Conservation (phyloP, 148 eudicot species). For the Dysphania ambrosioides region DNA sequence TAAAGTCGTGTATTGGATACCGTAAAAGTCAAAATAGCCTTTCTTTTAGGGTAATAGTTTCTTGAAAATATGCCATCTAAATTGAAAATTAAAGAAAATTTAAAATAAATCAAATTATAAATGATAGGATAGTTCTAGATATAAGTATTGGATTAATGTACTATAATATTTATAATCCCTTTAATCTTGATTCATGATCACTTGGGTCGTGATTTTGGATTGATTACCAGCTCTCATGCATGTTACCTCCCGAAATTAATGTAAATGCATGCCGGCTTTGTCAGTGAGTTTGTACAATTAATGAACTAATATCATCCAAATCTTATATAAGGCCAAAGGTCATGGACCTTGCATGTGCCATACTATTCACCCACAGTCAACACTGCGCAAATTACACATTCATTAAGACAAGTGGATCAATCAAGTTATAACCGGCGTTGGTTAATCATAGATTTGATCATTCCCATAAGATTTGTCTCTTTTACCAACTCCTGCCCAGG, state of each 20-base stretch:
- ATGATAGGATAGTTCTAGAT: no score
- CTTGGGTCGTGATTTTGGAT: not conserved
- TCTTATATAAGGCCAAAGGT: not conserved
- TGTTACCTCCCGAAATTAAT: conserved; percentile 3
- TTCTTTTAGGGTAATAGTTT: no score
- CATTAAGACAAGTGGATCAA: not conserved
- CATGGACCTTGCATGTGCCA: conserved; percentile 7
- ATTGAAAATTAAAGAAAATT: no score
- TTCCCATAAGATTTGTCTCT: conserved; percentile 3
- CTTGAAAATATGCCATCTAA: no score
- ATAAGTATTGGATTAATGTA: no score
- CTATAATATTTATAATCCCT: no score
- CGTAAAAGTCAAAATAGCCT: no score
- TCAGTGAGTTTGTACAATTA: not conserved
- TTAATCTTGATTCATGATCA: no score
- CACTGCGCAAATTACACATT: not conserved
- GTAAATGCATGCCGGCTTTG: conserved; percentile 5
- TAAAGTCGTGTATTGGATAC: no score
- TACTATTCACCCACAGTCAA: not conserved
- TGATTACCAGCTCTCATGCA: not conserved
- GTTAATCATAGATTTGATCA: not conserved
- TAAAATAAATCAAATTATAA: no score
- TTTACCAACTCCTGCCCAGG: not conserved
- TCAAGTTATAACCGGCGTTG: not conserved
- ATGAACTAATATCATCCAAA: not conserved